Conservation (phyloP, 192 early-diverging fungal species). For the Powellomyces hirtus region DNA sequence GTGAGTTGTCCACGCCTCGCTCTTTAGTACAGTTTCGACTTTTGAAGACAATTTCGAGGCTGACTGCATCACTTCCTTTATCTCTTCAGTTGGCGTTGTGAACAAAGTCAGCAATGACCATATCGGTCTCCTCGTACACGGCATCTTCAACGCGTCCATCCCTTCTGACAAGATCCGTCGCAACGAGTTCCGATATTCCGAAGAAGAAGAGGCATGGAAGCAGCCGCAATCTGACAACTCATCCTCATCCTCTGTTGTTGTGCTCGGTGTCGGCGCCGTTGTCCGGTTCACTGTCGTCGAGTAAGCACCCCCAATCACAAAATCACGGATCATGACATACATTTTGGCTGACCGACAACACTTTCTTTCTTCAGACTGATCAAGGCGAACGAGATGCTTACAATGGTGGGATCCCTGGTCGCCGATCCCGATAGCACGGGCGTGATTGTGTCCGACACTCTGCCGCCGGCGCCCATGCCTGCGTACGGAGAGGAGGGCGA, state of each 20-base stretch:
- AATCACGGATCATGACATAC: background rate
- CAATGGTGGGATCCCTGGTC: constrained; percentile 73
- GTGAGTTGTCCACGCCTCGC: constrained; percentile 38
- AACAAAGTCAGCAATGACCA: constrained; percentile 94
- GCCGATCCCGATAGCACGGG: constrained; percentile 33
- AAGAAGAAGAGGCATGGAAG: constrained; percentile 12
- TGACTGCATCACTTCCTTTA: background rate
- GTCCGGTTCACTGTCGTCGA: constrained; percentile 23
- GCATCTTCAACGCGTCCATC: constrained; percentile 95
- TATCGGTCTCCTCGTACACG: constrained; percentile 88
- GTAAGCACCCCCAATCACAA: background rate
- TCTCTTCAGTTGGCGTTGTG: constrained; percentile 68
- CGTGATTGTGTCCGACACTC: constrained; percentile 19
- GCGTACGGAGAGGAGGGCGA: constrained; percentile 4
- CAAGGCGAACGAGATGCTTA: constrained; percentile 78
- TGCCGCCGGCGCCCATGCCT: constrained; percentile 16
- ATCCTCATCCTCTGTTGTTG: background rate
- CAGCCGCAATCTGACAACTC: background rate
- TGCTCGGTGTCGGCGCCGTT: constrained; percentile 4
- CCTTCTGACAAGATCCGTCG: constrained; percentile 76
- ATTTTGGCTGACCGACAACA: background rate
- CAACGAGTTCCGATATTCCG: constrained; percentile 69
- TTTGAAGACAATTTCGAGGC: background rate
- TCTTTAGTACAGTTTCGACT: background rate
- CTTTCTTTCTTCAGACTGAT: constrained; percentile 55